These are phyloP conservation scores for Ustilago hordei DNA, from an alignment of 1,284 basidiomycete genomes.

Conservation along the genomic window DNA sequence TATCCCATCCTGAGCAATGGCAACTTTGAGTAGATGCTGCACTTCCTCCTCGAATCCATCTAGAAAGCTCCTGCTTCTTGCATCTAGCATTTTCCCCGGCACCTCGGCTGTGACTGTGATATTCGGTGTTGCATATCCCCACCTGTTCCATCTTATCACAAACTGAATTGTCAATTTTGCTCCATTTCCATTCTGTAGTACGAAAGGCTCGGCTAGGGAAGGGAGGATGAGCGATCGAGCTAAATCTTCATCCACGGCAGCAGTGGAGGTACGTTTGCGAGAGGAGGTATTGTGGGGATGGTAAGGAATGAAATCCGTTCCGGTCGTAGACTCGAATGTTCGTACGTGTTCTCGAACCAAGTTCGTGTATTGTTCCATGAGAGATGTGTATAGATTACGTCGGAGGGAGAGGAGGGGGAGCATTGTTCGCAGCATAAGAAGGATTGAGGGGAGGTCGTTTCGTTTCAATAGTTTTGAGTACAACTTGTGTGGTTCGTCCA, in stretches of 20 bases:
- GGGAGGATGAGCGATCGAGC: conserved; percentile 20
- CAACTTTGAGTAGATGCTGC: conserved; percentile 19
- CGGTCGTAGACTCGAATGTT: conserved; percentile 3
- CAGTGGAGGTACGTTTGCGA: background rate
- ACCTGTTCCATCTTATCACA: conserved; percentile 29
- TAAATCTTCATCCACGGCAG: conserved; percentile 9
- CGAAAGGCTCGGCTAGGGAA: background rate
- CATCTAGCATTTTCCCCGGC: background rate
- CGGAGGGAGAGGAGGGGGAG: conserved; percentile 29
- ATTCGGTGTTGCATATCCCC: conserved; percentile 27
- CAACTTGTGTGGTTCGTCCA: conserved; percentile 5
- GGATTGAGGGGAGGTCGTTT: conserved; percentile 33
- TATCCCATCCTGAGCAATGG: conserved; percentile 17
- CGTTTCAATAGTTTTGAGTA: conserved; percentile 1
- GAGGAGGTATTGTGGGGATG: conserved; percentile 7
- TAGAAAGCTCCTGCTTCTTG: conserved; percentile 6
- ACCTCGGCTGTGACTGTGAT: conserved; percentile 12
- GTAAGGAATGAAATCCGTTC: conserved; percentile 26
- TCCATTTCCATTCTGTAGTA: conserved; percentile 6
- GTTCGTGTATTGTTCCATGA: conserved; percentile 35
- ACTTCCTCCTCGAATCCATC: conserved; percentile 14
- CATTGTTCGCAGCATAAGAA: conserved; percentile 42
- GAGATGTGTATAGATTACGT: conserved; percentile 18
- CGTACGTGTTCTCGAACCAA: conserved; percentile 28
- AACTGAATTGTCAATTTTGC: conserved; percentile 20